Evolutionary conservation across 2,329 filamentous ascomycete genomes (phyloP).

Genomic region (Colletotrichum endophyticum): DNA sequence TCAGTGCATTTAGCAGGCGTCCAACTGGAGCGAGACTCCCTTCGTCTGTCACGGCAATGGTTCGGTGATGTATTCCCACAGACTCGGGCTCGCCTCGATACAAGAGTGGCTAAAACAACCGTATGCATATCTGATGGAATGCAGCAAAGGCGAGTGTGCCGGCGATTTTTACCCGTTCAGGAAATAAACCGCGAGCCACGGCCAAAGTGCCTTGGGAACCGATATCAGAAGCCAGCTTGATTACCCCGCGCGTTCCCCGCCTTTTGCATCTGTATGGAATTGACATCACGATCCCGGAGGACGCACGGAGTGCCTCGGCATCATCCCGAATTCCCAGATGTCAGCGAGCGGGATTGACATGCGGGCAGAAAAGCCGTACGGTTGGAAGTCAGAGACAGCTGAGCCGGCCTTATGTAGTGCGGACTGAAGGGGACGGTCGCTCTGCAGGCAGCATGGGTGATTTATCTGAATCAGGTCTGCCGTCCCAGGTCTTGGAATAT

Average conservation of each 20-base stretch:
- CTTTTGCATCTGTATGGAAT: background rate
- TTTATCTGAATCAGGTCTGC: background rate
- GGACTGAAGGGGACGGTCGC: background rate
- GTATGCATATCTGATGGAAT: background rate
- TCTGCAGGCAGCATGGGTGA: background rate
- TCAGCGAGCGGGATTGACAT: background rate
- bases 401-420: background rate
- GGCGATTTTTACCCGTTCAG: background rate
- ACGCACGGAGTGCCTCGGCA: slow-evolving; percentile 2
- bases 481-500: background rate
- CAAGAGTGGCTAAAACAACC: background rate
- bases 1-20: background rate
- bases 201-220: background rate
- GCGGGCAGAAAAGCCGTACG: background rate
- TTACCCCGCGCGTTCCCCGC: slow-evolving; percentile 21
- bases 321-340: background rate
- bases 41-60: background rate
- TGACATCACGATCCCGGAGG: background rate
- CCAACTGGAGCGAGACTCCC: background rate
- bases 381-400: background rate
- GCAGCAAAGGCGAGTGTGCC: background rate
- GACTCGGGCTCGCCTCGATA: background rate
- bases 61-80: background rate
- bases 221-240: background rate
- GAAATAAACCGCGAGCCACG: background rate